Percentiles rank a stretch among this genome's conserved stretches.
Conservation (phyloP, 331 rosid species). For the Stylosanthes scabra region DNA sequence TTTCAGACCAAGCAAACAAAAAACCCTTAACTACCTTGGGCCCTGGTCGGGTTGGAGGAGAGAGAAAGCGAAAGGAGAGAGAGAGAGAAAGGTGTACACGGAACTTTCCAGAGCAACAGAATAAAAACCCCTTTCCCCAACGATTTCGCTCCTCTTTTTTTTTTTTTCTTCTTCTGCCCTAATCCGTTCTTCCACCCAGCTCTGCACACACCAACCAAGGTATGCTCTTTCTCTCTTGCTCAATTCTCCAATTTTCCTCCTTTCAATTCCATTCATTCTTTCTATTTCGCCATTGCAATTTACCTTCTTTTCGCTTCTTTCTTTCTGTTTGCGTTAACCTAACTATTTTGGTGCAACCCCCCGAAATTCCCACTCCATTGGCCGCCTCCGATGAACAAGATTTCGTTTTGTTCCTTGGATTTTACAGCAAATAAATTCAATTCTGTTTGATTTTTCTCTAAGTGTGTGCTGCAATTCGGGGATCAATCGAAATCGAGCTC, state of each 20-base stretch:
- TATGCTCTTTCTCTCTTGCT: neutral
- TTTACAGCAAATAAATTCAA: neutral
- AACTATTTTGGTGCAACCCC: neutral
- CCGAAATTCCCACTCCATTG: slow-evolving; percentile 13
- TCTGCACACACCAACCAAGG: slow-evolving; percentile 32
- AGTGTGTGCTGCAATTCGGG: slow-evolving; percentile 19
- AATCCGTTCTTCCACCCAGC: slow-evolving; percentile 33
- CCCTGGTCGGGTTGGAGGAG: neutral
- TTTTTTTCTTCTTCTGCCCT: slow-evolving; percentile 20
- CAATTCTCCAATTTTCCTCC: neutral
- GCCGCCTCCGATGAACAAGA: neutral
- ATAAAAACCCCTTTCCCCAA: slow-evolving; percentile 35
- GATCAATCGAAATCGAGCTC: neutral
- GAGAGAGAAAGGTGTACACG: neutral
- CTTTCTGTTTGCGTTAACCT: neutral
- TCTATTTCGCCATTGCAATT: slow-evolving; percentile 1
- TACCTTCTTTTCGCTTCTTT: neutral
- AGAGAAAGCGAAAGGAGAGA: neutral
- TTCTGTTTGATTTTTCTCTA: neutral
- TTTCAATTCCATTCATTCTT: neutral
- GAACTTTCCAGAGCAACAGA: slow-evolving; percentile 1
- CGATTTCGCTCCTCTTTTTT: neutral
- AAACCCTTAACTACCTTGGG: too few relatives aligned
- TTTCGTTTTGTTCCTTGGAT: neutral
- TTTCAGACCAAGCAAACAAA: too few relatives aligned